Percentiles rank a stretch among this genome's conserved stretches.
These are phyloP conservation scores for Backusella mclennaniae DNA, from an alignment of 192 early-diverging fungal genomes.

Conservation along the genomic window DNA sequence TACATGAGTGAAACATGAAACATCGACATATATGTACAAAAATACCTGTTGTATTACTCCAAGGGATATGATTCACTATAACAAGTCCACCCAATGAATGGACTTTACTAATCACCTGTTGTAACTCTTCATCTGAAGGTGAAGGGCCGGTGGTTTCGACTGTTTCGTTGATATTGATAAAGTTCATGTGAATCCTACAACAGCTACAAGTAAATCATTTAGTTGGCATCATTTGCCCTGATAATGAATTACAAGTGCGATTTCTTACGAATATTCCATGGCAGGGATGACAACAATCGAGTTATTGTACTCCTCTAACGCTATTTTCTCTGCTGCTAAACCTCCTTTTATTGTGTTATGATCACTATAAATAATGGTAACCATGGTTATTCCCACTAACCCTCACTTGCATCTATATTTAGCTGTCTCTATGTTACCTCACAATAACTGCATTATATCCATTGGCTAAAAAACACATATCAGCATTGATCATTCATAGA, in stretches of 20 bases:
- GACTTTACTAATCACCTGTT: constrained; percentile 51
- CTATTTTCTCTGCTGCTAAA: constrained; percentile 56
- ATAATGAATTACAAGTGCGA: neutral
- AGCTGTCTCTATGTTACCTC: constrained; percentile 13
- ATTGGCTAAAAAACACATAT: constrained; percentile 45
- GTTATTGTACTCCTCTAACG: constrained; percentile 46
- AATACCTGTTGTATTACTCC: constrained; percentile 64
- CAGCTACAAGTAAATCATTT: constrained; percentile 32
- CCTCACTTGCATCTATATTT: neutral
- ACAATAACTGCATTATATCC: constrained; percentile 71
- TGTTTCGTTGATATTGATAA: constrained; percentile 61
- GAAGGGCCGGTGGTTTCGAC: constrained; percentile 45
- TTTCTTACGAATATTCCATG: constrained; percentile 60
- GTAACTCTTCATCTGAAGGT: constrained; percentile 62
- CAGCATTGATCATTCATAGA: neutral
- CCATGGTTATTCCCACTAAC: neutral
- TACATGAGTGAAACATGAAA: neutral
- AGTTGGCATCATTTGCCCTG: neutral
- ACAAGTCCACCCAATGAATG: constrained; percentile 70
- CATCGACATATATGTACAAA: neutral
- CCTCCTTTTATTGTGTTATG: constrained; percentile 68
- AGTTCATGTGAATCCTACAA: constrained; percentile 73
- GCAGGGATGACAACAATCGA: constrained; percentile 62
- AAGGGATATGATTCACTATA: constrained; percentile 77
- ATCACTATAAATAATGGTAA: constrained; percentile 40